phyloP scores from a whole-genome alignment of 768 basidiomycete genomes.

The Tricholomella constricta region DNA sequence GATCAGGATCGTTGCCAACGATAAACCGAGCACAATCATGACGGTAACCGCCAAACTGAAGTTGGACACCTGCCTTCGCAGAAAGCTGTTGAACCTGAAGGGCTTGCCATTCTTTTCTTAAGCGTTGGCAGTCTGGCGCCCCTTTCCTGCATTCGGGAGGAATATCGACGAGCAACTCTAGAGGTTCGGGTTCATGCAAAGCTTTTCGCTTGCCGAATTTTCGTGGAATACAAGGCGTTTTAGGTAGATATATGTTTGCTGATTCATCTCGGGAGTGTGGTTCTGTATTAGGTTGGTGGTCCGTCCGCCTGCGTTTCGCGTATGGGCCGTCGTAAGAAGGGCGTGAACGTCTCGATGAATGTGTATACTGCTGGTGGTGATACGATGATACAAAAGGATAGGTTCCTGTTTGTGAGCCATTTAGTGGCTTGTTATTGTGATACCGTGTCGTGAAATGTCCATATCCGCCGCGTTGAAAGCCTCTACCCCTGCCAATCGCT shows the following conservation, averaged over 20 bases:
- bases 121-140: conserved; percentile 1
- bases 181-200: background rate
- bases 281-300: background rate
- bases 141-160: conserved; percentile 11
- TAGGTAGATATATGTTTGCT: background rate
- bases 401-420: background rate
- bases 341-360: background rate
- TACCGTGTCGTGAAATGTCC: background rate
- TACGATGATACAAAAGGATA: conserved; percentile 1
- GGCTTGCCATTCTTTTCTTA: conserved; percentile 6
- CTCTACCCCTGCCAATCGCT: background rate
- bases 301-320: conserved; percentile 10
- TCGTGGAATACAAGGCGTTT: background rate
- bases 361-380: background rate
- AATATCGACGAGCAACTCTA: conserved; percentile 9
- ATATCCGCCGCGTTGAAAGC: background rate
- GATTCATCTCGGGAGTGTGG: background rate
- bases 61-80: background rate
- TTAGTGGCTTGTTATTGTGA: conserved; percentile 1
- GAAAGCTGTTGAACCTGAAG: conserved; percentile 5
- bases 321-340: background rate
- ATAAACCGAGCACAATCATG: conserved; percentile 3
- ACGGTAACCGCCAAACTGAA: conserved; percentile 3
- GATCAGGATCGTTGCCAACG: background rate
- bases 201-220: background rate